Conservation (phyloP, 192 early-diverging fungal species). For the Coemansia sp. region DNA sequence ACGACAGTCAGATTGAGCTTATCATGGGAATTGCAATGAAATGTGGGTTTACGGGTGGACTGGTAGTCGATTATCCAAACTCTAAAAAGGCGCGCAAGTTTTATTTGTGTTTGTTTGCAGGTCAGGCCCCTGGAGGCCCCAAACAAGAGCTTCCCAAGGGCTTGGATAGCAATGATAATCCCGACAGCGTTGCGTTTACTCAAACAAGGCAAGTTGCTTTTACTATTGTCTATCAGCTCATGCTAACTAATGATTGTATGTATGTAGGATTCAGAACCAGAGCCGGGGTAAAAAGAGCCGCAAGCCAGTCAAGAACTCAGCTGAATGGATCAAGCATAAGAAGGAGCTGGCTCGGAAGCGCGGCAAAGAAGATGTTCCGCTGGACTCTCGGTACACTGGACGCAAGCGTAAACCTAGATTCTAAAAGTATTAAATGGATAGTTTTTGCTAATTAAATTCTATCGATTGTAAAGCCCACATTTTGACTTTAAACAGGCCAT, state of each 20-base stretch:
- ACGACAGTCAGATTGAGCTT: slow-evolving; percentile 90
- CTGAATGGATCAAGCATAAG: slow-evolving; percentile 84
- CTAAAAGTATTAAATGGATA: slow-evolving; percentile 38
- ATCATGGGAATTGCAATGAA: slow-evolving; percentile 84
- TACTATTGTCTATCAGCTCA: slow-evolving; percentile 7
- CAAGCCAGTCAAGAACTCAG: slow-evolving; percentile 73
- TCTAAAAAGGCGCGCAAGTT: slow-evolving; percentile 96
- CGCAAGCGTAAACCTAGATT: slow-evolving; percentile 87
- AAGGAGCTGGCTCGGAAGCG: slow-evolving; percentile 77
- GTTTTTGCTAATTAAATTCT: slow-evolving; percentile 4
- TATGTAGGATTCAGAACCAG: slow-evolving; percentile 44
- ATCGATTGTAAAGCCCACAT: slow-evolving; percentile 58
- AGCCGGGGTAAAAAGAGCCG: slow-evolving; percentile 36
- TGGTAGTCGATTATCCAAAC: slow-evolving; percentile 96
- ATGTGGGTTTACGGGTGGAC: slow-evolving; percentile 93
- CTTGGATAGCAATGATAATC: slow-evolving; percentile 17
- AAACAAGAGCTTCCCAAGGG: slow-evolving; percentile 45
- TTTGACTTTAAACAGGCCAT: slow-evolving; percentile 64
- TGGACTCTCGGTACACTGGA: slow-evolving; percentile 92
- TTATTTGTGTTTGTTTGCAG: slow-evolving; percentile 94
- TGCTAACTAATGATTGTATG: background rate
- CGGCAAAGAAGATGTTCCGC: slow-evolving; percentile 74
- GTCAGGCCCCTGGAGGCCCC: slow-evolving; percentile 56
- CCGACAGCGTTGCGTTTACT: slow-evolving; percentile 31
- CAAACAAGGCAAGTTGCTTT: slow-evolving; percentile 10